phyloP scores from a whole-genome alignment of 352 stramenopile genomes.

The Globisporangium recalcitrans region DNA sequence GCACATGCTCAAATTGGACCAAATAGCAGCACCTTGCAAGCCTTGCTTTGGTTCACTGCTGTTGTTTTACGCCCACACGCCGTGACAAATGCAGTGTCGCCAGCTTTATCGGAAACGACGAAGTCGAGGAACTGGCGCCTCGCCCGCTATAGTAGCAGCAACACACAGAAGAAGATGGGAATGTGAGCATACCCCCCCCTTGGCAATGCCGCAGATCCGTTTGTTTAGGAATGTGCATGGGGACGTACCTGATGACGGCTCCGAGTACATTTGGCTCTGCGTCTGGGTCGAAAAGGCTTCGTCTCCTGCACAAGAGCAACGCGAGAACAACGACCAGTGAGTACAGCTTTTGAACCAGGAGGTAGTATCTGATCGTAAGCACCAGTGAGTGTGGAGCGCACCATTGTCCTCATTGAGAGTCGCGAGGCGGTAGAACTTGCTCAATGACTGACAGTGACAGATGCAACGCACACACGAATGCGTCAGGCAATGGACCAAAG shows the following conservation, averaged over 20 bases:
- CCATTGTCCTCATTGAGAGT: constrained; percentile 44
- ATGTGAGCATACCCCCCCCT: no score
- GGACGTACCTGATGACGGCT: constrained; percentile 36
- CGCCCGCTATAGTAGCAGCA: constrained; percentile 6
- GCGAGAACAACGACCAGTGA: no score
- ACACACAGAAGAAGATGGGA: neutral
- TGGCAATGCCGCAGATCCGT: no score
- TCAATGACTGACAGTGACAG: constrained; percentile 47
- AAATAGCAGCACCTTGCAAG: neutral
- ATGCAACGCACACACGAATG: neutral
- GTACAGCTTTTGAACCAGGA: neutral
- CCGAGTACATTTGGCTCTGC: constrained; percentile 27
- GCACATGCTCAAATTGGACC: neutral
- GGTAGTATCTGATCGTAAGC: neutral
- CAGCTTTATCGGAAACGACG: constrained; percentile 43
- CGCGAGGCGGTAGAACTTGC: constrained; percentile 74
- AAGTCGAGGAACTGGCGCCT: constrained; percentile 35
- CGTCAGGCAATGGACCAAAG: neutral
- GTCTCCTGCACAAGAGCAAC: no score
- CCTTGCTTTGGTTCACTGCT: neutral
- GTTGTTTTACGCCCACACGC: neutral
- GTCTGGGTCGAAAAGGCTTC: constrained; percentile 31
- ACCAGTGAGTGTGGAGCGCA: constrained; percentile 11
- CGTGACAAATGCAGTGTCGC: neutral
- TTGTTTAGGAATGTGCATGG: no score